These are phyloP conservation scores for Rhodotorula sp. DNA, from an alignment of 1,284 basidiomycete species.

Conservation along the genomic window DNA sequence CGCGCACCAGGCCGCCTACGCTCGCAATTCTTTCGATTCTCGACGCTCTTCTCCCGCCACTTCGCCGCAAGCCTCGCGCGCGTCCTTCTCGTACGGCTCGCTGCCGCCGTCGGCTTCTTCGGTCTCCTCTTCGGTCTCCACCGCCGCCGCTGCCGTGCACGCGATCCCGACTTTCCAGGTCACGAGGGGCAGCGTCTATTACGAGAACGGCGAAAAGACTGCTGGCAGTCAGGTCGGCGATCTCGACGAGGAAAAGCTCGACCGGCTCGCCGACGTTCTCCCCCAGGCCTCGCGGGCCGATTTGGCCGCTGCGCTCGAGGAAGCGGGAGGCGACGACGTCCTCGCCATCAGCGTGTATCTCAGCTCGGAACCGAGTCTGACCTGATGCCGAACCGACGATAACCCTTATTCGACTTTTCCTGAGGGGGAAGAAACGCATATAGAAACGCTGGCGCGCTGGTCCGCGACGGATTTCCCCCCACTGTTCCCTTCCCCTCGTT, in stretches of 20 bases:
- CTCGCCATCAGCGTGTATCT: constrained; percentile 35
- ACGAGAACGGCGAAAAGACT: neutral
- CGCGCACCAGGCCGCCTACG: neutral
- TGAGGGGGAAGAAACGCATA: no score
- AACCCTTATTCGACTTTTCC: no score
- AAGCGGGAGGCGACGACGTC: constrained; percentile 36
- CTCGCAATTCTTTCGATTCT: constrained; percentile 16
- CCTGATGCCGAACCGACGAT: no score
- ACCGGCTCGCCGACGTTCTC: constrained; percentile 29
- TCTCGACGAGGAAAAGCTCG: constrained; percentile 16
- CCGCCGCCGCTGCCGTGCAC: no score
- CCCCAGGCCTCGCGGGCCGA: constrained; percentile 31
- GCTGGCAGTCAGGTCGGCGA: neutral
- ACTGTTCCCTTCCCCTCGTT: no score
- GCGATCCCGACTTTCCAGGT: neutral
- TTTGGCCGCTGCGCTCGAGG: constrained; percentile 15
- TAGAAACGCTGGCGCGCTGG: no score
- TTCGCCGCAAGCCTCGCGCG: constrained; percentile 2
- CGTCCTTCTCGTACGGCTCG: constrained; percentile 11
- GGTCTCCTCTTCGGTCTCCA: no score
- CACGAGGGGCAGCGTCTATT: neutral
- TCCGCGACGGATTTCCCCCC: no score
- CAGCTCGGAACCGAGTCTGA: constrained; percentile 15
- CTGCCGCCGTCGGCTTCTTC: neutral
- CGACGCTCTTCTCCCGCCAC: neutral